These are phyloP conservation scores for Jaltomata sinuosa DNA, from an alignment of 257 asterid species.

Conservation along the genomic window DNA sequence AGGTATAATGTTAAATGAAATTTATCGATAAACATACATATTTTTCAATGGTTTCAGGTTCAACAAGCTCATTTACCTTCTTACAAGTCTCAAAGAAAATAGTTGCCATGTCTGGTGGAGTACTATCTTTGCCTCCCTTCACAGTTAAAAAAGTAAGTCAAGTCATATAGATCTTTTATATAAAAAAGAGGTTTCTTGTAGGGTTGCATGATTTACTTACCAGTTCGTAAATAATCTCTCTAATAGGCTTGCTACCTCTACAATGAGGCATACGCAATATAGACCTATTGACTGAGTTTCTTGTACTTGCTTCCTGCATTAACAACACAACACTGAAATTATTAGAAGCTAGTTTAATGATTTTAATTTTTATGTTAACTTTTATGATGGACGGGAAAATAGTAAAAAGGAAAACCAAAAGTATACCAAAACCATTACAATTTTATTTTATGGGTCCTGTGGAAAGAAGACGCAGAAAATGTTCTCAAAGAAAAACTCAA, in stretches of 20 bases:
- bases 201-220: neutral
- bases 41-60: neutral
- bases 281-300: neutral
- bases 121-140: neutral
- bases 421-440: neutral
- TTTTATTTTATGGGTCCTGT: too few relatives aligned
- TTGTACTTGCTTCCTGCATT: neutral
- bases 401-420: too few relatives aligned
- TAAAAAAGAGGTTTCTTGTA: neutral
- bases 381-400: neutral
- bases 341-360: neutral
- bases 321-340: neutral
- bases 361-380: neutral
- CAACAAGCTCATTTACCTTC: neutral
- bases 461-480: too few relatives aligned
- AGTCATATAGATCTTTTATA: too few relatives aligned
- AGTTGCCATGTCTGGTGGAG: too few relatives aligned
- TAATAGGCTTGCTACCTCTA: neutral
- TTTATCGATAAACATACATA: too few relatives aligned
- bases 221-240: neutral
- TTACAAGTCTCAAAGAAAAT: too few relatives aligned
- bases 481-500: neutral
- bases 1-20: too few relatives aligned
- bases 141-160: too few relatives aligned
- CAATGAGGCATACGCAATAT: neutral